Evolutionary conservation across 306 rosid genomes (phyloP).

Genomic region (Coriaria nepalensis): DNA sequence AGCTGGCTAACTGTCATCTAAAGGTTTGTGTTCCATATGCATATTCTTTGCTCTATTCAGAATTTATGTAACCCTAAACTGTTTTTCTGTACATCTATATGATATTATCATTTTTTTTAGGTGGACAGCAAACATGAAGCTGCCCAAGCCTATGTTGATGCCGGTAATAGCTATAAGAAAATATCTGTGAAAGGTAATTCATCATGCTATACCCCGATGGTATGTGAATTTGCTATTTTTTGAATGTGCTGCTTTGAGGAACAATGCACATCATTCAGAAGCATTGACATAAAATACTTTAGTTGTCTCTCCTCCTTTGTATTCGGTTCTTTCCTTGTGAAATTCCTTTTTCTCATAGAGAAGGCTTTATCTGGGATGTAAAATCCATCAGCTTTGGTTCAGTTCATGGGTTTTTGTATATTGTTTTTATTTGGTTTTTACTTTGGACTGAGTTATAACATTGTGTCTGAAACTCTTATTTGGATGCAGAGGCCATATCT

Average conservation of each 20-base stretch:
- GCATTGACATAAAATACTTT: too few relatives aligned
- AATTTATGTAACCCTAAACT: conserved; percentile 1
- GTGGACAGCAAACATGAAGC: conserved; percentile 93
- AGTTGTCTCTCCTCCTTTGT: too few relatives aligned
- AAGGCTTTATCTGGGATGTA: too few relatives aligned
- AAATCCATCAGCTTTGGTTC: too few relatives aligned
- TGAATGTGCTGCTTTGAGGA: too few relatives aligned
- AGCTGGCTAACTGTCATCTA: conserved; percentile 72
- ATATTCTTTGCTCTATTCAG: conserved; percentile 9
- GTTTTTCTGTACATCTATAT: conserved; percentile 1
- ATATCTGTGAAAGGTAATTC: conserved; percentile 41
- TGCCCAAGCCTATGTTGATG: conserved; percentile 81
- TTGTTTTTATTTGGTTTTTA: neutral
- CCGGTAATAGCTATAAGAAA: conserved; percentile 89
- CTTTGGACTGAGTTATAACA: neutral
- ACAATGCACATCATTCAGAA: too few relatives aligned
- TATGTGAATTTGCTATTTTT: too few relatives aligned
- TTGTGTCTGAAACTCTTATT: neutral
- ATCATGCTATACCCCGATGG: too few relatives aligned
- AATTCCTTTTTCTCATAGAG: too few relatives aligned
- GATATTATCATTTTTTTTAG: conserved; percentile 19
- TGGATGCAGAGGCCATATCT: conserved; percentile 55
- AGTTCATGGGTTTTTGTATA: too few relatives aligned
- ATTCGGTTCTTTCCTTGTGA: too few relatives aligned
- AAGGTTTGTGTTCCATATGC: conserved; percentile 32